Conservation (phyloP, 164 flowering plant species). For the Vitis rotundifolia region DNA sequence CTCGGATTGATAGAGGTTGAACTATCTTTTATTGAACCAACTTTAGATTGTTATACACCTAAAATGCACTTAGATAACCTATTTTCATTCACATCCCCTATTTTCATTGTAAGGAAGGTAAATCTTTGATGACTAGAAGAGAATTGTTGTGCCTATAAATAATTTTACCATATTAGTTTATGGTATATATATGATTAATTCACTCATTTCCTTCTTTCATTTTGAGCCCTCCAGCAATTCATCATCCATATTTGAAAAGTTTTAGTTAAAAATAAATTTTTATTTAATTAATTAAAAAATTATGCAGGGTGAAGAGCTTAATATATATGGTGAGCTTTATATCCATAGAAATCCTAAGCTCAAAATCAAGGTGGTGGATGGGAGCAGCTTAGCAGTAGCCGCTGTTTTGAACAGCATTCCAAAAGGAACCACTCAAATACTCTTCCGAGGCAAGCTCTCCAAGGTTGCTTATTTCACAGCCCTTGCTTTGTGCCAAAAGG, state of each 20-base stretch:
- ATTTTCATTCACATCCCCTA: too few species aligned
- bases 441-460: conserved; percentile 40
- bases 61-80: too few species aligned
- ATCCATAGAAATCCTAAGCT: conserved; percentile 36
- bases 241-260: too few species aligned
- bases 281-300: not conserved
- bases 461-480: conserved; percentile 45
- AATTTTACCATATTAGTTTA: too few species aligned
- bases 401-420: conserved; percentile 61
- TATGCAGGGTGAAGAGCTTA: conserved; percentile 46
- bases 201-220: too few species aligned
- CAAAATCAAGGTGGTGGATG: conserved; percentile 59
- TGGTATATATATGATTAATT: too few species aligned
- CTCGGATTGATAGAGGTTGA: too few species aligned
- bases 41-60: too few species aligned
- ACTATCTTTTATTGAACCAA: too few species aligned
- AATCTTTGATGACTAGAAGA: too few species aligned
- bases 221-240: conserved; percentile 8
- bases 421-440: conserved; percentile 49
- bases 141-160: too few species aligned
- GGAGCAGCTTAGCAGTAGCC: conserved; percentile 66
- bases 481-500: conserved; percentile 43
- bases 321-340: conserved; percentile 36
- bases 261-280: not conserved
- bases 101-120: too few species aligned